phyloP scores from a whole-genome alignment of 2,329 filamentous ascomycete genomes.

The Aspergillus texensis region DNA sequence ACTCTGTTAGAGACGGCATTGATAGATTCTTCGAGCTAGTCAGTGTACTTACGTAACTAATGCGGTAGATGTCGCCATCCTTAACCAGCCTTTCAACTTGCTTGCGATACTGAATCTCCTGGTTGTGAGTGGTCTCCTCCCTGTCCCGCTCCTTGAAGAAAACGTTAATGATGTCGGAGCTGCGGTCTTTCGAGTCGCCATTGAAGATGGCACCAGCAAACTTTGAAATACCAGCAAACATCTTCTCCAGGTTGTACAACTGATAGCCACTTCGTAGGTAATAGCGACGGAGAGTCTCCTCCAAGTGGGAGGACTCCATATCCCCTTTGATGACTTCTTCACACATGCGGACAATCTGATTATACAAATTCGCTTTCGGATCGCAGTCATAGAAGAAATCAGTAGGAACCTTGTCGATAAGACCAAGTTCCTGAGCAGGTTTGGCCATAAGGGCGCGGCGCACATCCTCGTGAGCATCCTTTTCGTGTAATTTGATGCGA shows the following conservation, averaged over 20 bases:
- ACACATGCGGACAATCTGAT: conserved; percentile 80
- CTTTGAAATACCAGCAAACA: conserved; percentile 78
- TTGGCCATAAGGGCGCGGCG: conserved; percentile 73
- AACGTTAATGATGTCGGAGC: conserved; percentile 82
- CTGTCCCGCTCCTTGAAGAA: conserved; percentile 81
- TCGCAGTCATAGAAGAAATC: conserved; percentile 74
- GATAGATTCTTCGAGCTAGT: neutral
- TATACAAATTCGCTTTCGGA: conserved; percentile 74
- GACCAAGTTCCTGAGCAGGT: conserved; percentile 79
- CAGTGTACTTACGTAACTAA: conserved; percentile 76
- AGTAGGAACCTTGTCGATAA: conserved; percentile 73
- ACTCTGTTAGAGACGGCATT: conserved; percentile 28
- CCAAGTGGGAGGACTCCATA: conserved; percentile 78
- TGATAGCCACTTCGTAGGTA: conserved; percentile 92
- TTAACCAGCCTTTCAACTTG: conserved; percentile 91
- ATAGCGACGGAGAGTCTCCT: conserved; percentile 88
- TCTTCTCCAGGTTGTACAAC: conserved; percentile 88
- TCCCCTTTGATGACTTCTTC: conserved; percentile 84
- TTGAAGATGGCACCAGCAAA: conserved; percentile 82
- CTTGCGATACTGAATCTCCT: conserved; percentile 87
- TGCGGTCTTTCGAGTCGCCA: conserved; percentile 89
- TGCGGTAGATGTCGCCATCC: conserved; percentile 87
- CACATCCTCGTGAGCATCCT: conserved; percentile 73
- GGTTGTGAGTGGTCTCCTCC: conserved; percentile 84
- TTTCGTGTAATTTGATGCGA: conserved; percentile 79